Evolutionary conservation across 208 protist genomes (phyloP).

Genomic region (Borovskyia barvae): DNA sequence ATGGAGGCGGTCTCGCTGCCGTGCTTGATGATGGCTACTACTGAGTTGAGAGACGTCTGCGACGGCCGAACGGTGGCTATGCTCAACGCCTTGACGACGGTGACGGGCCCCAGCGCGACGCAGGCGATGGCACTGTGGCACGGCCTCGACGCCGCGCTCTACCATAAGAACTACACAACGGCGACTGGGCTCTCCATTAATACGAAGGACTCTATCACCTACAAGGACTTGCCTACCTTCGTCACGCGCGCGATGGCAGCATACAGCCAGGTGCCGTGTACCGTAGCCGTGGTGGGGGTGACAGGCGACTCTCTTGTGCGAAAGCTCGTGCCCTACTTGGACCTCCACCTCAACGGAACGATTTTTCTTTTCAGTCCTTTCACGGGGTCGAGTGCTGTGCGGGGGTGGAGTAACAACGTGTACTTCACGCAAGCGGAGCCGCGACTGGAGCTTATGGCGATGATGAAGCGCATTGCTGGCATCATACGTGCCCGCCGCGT

Average conservation of each 20-base stretch:
- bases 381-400: conserved; percentile 7
- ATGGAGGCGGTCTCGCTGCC: no score
- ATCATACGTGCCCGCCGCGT: conserved; percentile 16
- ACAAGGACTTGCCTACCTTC: background rate
- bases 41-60: no score
- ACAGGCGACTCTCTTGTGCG: conserved; percentile 1
- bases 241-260: no score
- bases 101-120: no score
- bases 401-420: conserved; percentile 17
- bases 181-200: conserved; percentile 11
- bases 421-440: conserved; percentile 32
- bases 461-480: conserved; percentile 28
- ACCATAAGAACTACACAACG: conserved; percentile 5
- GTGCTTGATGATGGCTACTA: no score
- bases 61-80: no score
- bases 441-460: conserved; percentile 20
- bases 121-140: conserved; percentile 17
- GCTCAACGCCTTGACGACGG: no score
- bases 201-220: background rate
- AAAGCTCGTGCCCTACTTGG: background rate
- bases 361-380: conserved; percentile 23
- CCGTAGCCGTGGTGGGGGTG: background rate
- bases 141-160: conserved; percentile 23
- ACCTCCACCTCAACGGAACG: background rate
- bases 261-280: no score